Conservation (phyloP, 2,329 filamentous ascomycete genomes). For the Acarospora socialis region DNA sequence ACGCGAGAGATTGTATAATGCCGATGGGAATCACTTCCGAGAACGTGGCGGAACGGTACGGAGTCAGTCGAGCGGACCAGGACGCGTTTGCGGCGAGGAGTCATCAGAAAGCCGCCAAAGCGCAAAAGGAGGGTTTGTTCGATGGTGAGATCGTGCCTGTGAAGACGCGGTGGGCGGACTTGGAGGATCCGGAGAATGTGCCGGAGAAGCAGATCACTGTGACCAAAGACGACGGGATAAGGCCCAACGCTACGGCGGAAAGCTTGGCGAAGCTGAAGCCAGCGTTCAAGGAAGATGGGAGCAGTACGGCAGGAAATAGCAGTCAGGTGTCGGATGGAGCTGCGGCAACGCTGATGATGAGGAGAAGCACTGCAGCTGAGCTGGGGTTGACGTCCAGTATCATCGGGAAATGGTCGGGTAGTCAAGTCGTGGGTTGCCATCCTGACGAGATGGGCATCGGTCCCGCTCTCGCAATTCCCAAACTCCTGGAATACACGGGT, state of each 20-base stretch:
- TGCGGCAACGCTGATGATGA: constrained; percentile 70
- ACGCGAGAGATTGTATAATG: constrained; percentile 81
- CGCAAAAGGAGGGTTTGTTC: constrained; percentile 56
- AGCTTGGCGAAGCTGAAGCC: constrained; percentile 69
- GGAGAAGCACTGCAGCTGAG: constrained; percentile 60
- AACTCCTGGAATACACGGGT: constrained; percentile 55
- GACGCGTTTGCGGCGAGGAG: constrained; percentile 67
- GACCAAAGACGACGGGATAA: constrained; percentile 67
- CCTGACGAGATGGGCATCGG: constrained; percentile 94
- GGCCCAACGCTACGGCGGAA: constrained; percentile 52
- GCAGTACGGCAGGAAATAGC: constrained; percentile 72
- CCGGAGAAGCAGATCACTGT: constrained; percentile 50
- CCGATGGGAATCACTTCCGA: constrained; percentile 83
- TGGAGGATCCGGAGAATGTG: constrained; percentile 45
- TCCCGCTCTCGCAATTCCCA: constrained; percentile 73
- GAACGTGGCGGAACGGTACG: constrained; percentile 70
- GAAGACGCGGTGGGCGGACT: constrained; percentile 50
- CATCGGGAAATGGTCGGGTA: constrained; percentile 70
- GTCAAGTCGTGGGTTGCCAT: constrained; percentile 59
- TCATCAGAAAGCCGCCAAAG: constrained; percentile 58
- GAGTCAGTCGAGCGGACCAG: constrained; percentile 59
- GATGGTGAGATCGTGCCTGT: constrained; percentile 69
- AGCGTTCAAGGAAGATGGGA: constrained; percentile 61
- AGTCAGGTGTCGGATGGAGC: constrained; percentile 82
- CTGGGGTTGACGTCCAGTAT: constrained; percentile 56